Evolutionary conservation across 1,284 basidiomycete species (phyloP), one percentile per base, ranked within the genome.

Genomic region (Mycena citricolor): DNA sequence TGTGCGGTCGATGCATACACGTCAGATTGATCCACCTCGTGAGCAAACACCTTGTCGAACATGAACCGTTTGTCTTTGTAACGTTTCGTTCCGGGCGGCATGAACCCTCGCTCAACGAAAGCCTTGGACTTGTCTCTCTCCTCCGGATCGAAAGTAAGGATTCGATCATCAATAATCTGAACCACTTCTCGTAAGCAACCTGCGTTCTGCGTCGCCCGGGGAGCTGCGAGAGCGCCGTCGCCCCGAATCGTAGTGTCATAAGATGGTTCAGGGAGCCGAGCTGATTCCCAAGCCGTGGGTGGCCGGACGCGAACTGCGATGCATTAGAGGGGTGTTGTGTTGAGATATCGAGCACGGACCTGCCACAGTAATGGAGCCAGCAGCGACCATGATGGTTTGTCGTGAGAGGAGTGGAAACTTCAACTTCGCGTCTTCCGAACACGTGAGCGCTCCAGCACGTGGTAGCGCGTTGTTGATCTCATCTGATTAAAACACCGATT

Each of bases 21-120:
- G 47, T 92, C 87, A 51, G 81, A 77, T 66, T 98, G 94, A n/a
- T 70, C 73, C 20, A 89, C 78, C 29, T 86, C 79, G 60, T 84
- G 80, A 53, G 83, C 76, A 61, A 97, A 94, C 20, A 98, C 92
- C 40, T 76, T 79, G 66, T 98, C 94, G 63, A 97, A 98, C 73
- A 94, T 92, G 67, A 95, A 98, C 44, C 94, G 81, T 60, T 86
- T 83, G 67, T 95, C 90, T 65, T 94, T 94, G 73, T 94, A 94
- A 49, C 90, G 76, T 61, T 88, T 90, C 30, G 87, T 88, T 31
- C 90, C 90, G 0, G 86, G 88, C 31, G 88, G 85, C 55, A 86
- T 57, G 56, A 90, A 90, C 5, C 89, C 90, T 19, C 86, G 74
- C 61, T 86, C 83, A 38, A 88, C 76, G 60, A 91, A 90, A 0